Evolutionary conservation across 257 asterid species (phyloP), one percentile per base, ranked within the genome.

Genomic region (Solanum infundibuliforme): DNA sequence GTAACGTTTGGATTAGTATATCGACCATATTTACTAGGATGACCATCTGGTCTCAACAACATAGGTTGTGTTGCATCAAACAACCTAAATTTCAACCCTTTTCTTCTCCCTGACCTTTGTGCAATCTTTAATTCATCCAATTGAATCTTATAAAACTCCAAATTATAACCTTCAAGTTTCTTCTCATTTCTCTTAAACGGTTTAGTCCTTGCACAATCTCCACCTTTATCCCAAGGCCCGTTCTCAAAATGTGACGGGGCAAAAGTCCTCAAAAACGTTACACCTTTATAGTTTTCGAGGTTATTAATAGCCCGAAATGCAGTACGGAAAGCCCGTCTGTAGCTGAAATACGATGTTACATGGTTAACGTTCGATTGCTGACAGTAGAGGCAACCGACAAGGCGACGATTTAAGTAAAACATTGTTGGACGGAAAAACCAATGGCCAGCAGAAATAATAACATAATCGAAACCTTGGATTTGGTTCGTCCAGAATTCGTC

Each of bases 221-320:
- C 99, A 7, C 99, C 98, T 14, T 90, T 89, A 72, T 95, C 98
- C 98, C 98, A 95, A 34, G 88, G 88, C 36, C 91, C 99, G 11
- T 96, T 96, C 91, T 97, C 99, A 69, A 95, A 97, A 39, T 97
- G 99, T 35, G 98, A 97, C 12, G 99, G 98, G 41, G 98, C 97
- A 75, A 91, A 95, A 0, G 98, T 93, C 68, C 98, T 79, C 10
- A 97, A 86, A 52, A 92, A 94, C 0, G 92, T 71, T 11, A 94
- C 91, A 13, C 98, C 99, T 31, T 83, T 39, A 60, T 89, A 95
- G 3, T 81, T 68, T 2, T 88, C 84, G 4, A 75, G 85, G 12
- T 83, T 88, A 72, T 87, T 89, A 41, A 97, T 91, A 4, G 98
- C 98, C 0, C 92, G 90, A 12, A 97, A 86, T 13, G 99, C 94